Percentiles rank a stretch among this genome's conserved stretches.
phyloP scores from a whole-genome alignment of 176 grass and related monocot species.

The Musa troglodytarum region DNA sequence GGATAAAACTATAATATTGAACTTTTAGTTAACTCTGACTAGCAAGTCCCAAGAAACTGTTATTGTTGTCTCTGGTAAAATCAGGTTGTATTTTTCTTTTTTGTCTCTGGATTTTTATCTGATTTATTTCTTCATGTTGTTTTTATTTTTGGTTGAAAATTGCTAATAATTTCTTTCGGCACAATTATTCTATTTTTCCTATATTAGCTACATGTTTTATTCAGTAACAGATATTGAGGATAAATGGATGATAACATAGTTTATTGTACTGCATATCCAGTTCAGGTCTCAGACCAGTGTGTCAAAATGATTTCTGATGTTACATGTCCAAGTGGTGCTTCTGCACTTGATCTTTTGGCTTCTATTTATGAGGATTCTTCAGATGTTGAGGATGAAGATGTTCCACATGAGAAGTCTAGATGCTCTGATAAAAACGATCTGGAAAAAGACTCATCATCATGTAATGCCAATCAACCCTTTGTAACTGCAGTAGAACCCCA shows the following conservation, averaged over 20 bases:
- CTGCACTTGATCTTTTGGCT: conserved; percentile 81
- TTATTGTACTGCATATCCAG: conserved; percentile 21
- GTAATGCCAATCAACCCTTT: conserved; percentile 17
- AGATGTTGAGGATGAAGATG: conserved; percentile 52
- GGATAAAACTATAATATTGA: background rate
- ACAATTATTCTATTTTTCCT: background rate
- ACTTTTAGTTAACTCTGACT: background rate
- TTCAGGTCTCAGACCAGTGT: conserved; percentile 25
- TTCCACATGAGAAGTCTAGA: conserved; percentile 7
- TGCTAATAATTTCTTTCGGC: background rate
- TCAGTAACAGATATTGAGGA: conserved; percentile 7
- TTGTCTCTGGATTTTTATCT: background rate
- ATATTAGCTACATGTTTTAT: background rate
- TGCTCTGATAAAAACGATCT: conserved; percentile 6
- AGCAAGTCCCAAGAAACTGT: background rate
- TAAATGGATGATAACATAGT: conserved; percentile 9
- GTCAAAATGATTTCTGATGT: conserved; percentile 32
- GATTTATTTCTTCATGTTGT: background rate
- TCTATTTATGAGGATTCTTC: conserved; percentile 51
- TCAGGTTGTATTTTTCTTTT: background rate
- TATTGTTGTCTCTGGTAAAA: background rate
- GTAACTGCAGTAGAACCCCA: conserved; percentile 17
- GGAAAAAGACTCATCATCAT: conserved; percentile 12
- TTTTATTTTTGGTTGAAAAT: background rate
- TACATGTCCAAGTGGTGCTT: conserved; percentile 31